Evolutionary conservation across 495 filamentous ascomycete species (phyloP), one percentile per base, ranked within the genome.

Genomic region (Clohesyomyces aquaticus): DNA sequence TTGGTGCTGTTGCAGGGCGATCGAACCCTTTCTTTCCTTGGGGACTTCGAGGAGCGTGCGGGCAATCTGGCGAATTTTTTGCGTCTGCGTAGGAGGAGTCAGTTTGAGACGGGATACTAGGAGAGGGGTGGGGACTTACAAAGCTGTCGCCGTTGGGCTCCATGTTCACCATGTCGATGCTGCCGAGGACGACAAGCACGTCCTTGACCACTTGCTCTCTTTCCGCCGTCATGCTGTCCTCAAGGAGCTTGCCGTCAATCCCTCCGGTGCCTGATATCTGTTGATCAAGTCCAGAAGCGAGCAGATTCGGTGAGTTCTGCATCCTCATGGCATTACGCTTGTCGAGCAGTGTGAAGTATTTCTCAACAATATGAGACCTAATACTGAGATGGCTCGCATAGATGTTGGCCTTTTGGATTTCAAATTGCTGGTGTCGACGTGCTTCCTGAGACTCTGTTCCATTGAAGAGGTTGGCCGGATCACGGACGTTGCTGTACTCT

Each of bases 381-480:
- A 89, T 91, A 2, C 82, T 83, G 1, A 96, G 77, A 66, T 90
- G 86, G 46, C 84, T 89, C 6, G 84, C 83, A 63, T 91, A 88
- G 23, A 96, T 88, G 65, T 92, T 93, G 21, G 85, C 85, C 68
- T 91, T 92, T 70, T 95, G 90, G 22, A 95, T 92, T 67, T 94
- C 89, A 53, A 84, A 88, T 50, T 93, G 90, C 1, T 91, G 78
- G 3, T 80, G 77, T 9, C 80, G 77, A 3, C 81, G 79, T n/a
- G 78, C 75, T 49, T 74, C 69, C 23, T 61, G 64, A 3, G 52
- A 42, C 25, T 67, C 59, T 8, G 67, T 60, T 2, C 47, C 59
- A 47, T 66, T 55, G 47, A 62, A 47, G 42, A 51, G n/a, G 49
- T 50, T 32, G n/a, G 45, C 25, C 29, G 60, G 63, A 38, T 66